Percentiles rank a stretch among this genome's conserved stretches.
These are phyloP conservation scores for Trametes pubescens DNA, from an alignment of 1,284 basidiomycete species.

Conservation along the genomic window DNA sequence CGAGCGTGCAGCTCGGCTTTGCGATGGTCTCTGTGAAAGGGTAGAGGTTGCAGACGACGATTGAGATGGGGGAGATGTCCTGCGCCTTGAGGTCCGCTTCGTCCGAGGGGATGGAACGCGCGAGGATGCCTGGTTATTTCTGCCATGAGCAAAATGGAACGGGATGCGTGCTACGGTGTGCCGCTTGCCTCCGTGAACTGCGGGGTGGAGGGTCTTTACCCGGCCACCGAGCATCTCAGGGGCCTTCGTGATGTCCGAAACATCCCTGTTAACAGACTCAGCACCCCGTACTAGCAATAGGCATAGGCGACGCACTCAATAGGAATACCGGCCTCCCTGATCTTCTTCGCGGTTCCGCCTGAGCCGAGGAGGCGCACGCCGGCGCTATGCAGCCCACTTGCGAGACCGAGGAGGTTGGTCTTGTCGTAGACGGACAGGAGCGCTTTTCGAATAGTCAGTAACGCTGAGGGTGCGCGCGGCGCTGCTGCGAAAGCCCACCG, in stretches of 20 bases:
- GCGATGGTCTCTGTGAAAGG: slow-evolving; percentile 94
- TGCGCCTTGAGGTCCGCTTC: slow-evolving; percentile 84
- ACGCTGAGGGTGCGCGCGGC: neutral
- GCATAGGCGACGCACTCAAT: slow-evolving; percentile 75
- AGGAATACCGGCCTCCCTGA: slow-evolving; percentile 91
- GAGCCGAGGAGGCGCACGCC: slow-evolving; percentile 94
- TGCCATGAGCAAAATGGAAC: neutral
- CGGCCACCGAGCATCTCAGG: slow-evolving; percentile 99
- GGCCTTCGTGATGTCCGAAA: slow-evolving; percentile 97
- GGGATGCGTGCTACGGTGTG: neutral
- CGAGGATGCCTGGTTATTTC: slow-evolving; percentile 79
- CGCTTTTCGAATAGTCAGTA: slow-evolving; percentile 55
- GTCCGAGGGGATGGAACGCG: slow-evolving; percentile 88
- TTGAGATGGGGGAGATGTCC: slow-evolving; percentile 88
- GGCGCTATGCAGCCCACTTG: slow-evolving; percentile 80
- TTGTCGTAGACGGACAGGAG: slow-evolving; percentile 99
- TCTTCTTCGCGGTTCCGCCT: slow-evolving; percentile 97
- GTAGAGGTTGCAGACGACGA: slow-evolving; percentile 99
- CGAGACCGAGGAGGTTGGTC: slow-evolving; percentile 89
- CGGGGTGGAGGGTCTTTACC: slow-evolving; percentile 99
- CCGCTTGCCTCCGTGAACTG: slow-evolving; percentile 90
- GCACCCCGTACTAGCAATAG: neutral
- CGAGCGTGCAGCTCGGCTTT: slow-evolving; percentile 89
- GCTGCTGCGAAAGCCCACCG: slow-evolving; percentile 38
- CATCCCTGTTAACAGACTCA: slow-evolving; percentile 71